Base-by-base conservation (phyloP, 2,329 filamentous ascomycete species). In the Whalleya microplaca region DNA sequence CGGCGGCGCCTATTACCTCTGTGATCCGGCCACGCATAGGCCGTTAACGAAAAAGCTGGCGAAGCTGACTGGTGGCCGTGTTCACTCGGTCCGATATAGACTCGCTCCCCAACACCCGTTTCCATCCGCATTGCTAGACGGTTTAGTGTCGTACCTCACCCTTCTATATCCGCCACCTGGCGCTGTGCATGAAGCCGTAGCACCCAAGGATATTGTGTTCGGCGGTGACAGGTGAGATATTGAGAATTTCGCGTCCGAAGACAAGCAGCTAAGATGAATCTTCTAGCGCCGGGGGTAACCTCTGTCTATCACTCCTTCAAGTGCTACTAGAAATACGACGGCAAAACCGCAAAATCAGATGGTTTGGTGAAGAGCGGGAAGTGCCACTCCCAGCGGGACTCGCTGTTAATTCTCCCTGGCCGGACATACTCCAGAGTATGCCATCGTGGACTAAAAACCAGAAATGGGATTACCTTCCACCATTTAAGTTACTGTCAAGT, bases 21-120 rank as follows among this genome's bases (percentile, higher is more conserved):
- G 88, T 66, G 90, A 93, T 65, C 90, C 90, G 16, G 73, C 80
- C 1, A 86, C 85, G 0, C 87, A 92, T 66, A 83, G 91, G 2
- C 70, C 76, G 0, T 73, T 81, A 0, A 80, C 79, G 18, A 83
- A 82, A 56, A 83, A 80, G 49, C 75, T 94, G 14, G 88, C 89
- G 20, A 85, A 87, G 67, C 70, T 86, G 54, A 88, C 84, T 0
- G 82, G 83, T 21, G 89, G 90, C 2, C 80, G 88, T 6, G 85
- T 86, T 41, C 90, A 90, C 73, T 87, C 83, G 27, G 85, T 93
- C 4, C 82, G 89, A 2, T 94, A 94, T 72, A 81, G 91, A 5
- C 80, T 95, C 2, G 84, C 89, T 12, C 91, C 91, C 0, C 87
- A 92, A 69, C 75, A 87, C 57, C 84, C 89, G 0, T 95, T 95